Percentiles rank a stretch among this genome's conserved stretches.
These are phyloP conservation scores for Saccharomycopsis selenospora DNA, from an alignment of 805 yeast species.

Conservation along the genomic window DNA sequence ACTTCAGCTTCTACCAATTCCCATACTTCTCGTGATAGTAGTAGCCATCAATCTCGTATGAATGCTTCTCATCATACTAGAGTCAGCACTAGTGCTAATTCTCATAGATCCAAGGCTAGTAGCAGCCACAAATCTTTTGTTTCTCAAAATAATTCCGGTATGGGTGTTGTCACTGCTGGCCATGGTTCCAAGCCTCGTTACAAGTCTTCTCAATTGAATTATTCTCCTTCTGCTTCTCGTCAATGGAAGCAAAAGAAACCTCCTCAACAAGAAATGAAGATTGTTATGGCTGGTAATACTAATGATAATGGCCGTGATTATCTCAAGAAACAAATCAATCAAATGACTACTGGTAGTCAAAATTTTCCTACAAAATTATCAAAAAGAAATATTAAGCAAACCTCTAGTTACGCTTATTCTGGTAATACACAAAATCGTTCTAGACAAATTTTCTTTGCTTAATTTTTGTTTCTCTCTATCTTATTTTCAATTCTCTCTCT, in stretches of 20 bases:
- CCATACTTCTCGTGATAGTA: not conserved
- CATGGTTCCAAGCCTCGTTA: conserved; percentile 10
- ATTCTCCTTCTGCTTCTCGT: conserved; percentile 8
- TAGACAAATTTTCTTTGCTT: no score
- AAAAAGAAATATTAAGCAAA: no score
- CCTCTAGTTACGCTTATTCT: no score
- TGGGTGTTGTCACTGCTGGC: conserved; percentile 1
- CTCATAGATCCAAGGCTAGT: conserved; percentile 1
- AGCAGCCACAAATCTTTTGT: conserved; percentile 1
- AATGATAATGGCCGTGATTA: no score
- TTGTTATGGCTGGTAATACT: not conserved
- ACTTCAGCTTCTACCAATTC: not conserved
- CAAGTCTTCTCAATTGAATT: conserved; percentile 12
- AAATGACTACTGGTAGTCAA: no score
- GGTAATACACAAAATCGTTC: no score
- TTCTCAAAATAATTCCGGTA: not conserved
- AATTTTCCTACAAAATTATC: no score
- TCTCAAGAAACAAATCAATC: no score
- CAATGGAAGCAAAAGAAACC: conserved; percentile 1
- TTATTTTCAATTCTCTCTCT: no score
- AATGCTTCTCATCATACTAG: no score
- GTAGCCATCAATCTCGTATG: no score
- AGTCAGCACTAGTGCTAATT: not conserved
- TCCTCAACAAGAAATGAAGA: not conserved
- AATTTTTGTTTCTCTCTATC: no score